Base-by-base conservation (phyloP, 768 basidiomycete species). In the Solioccasus polychromus region DNA sequence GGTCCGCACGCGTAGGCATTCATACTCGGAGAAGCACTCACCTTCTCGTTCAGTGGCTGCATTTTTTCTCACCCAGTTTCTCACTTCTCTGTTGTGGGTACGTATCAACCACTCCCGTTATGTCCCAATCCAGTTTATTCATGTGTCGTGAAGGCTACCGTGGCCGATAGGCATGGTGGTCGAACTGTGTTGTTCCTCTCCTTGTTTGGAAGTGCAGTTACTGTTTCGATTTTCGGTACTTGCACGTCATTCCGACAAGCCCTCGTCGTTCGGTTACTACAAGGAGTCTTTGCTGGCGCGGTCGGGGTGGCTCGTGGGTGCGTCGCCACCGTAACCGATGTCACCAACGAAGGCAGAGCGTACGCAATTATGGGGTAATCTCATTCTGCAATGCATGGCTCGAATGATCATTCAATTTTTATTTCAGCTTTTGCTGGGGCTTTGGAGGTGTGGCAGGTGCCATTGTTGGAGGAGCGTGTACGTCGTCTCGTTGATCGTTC, bases 61-160 rank as follows among this genome's bases (percentile, higher is more conserved):
- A 3, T 92, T 93, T 69, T 98, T 97, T 72, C 71, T 96, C 56
- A 92, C 94, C 2, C 96, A 99, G 60, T 98, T 98, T 68, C 69
- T 95, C 24, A 98, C 95, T 1, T 93, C 92, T 23, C 70, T 99
- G 25, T 74, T 97, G 44, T 99, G 96, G 95, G 88, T 86, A 59
- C 47, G 68, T 62, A 29, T 10, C 25, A 30, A 23, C 9, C 28
- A 46, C 47, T 12, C 29, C 29, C 15, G 10, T 9, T 23, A 4
- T 8, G 1, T 12, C 3, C 22, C 15, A 5, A 3, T 28, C 11
- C 14, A 8, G 20, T 25, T 46, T 20, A 39, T 32, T 34, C 14
- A 17, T 10, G 17, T 5, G 8, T 19, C 22, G n/a, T 36, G 20
- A 51, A 88, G 87, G 90, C 92, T 43, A 92, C 92, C n/a, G 81